Evolutionary conservation across 1,139 yeast genomes (phyloP).

Genomic region (Arxiozyma bovina): DNA sequence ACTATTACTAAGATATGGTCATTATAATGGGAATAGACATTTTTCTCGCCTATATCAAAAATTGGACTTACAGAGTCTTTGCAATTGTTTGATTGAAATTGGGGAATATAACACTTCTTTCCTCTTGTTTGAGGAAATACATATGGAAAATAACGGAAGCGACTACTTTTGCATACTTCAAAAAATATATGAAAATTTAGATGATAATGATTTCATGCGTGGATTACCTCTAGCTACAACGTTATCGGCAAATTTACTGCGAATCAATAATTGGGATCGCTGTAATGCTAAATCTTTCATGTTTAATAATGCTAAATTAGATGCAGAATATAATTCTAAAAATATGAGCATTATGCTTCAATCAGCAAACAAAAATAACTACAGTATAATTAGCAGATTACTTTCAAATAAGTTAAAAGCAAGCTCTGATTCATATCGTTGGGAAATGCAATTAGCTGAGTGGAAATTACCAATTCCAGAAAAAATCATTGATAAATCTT

Average conservation of each 20-base stretch:
- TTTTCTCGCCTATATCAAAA: background rate
- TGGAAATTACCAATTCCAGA: slow-evolving; percentile 26
- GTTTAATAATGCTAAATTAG: slow-evolving; percentile 51
- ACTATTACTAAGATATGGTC: background rate
- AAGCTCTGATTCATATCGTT: slow-evolving; percentile 13
- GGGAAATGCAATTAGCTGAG: slow-evolving; percentile 23
- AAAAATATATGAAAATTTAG: slow-evolving; percentile 38
- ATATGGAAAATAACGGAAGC: slow-evolving; percentile 10
- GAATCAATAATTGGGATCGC: slow-evolving; percentile 34
- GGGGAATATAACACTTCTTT: slow-evolving; percentile 37
- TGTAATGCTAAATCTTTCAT: slow-evolving; percentile 38
- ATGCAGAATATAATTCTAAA: slow-evolving; percentile 39
- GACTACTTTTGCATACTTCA: slow-evolving; percentile 26
- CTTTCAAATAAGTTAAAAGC: slow-evolving; percentile 8
- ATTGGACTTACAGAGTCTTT: background rate
- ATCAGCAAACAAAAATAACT: slow-evolving; percentile 15
- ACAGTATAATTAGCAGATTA: slow-evolving; percentile 21
- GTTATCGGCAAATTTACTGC: slow-evolving; percentile 42
- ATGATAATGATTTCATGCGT: slow-evolving; percentile 51
- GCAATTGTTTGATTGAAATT: background rate
- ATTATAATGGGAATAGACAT: background rate
- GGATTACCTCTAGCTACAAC: slow-evolving; percentile 57
- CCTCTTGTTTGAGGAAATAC: slow-evolving; percentile 47
- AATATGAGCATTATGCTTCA: slow-evolving; percentile 21
- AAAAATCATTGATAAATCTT: slow-evolving; percentile 11